Conservation (phyloP, 306 rosid species). For the Glycine latifolia region DNA sequence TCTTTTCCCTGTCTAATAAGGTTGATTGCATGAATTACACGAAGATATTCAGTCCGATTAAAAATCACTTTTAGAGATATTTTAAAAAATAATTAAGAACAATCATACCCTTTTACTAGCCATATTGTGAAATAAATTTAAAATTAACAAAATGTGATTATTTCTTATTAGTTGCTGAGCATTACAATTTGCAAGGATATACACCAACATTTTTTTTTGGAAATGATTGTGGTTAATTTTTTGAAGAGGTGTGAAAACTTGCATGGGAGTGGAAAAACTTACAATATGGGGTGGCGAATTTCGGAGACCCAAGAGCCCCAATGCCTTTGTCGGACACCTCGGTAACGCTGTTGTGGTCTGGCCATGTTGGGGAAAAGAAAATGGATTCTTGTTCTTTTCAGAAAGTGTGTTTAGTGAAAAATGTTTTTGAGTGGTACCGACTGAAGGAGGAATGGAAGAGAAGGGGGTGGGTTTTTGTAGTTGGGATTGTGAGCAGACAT, state of each 20-base stretch:
- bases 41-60: too few relatives aligned
- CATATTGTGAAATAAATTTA: too few relatives aligned
- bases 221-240: too few relatives aligned
- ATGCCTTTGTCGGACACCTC: slow-evolving; percentile 98
- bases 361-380: slow-evolving; percentile 64
- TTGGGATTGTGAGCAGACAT: slow-evolving; percentile 37
- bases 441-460: slow-evolving; percentile 19
- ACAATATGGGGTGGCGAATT: slow-evolving; percentile 95
- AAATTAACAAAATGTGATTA: too few relatives aligned
- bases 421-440: slow-evolving; percentile 28
- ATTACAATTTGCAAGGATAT: too few relatives aligned
- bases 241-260: too few relatives aligned
- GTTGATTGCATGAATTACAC: not conserved
- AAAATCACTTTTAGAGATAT: too few relatives aligned
- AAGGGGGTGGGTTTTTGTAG: slow-evolving; percentile 61
- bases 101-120: too few relatives aligned
- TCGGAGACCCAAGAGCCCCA: slow-evolving; percentile 99
- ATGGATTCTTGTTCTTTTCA: slow-evolving; percentile 41
- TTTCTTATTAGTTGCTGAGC: too few relatives aligned
- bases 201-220: too few relatives aligned
- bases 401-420: slow-evolving; percentile 53
- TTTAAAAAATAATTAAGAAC: too few relatives aligned
- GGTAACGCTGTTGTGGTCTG: slow-evolving; percentile 88
- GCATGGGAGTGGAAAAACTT: slow-evolving; percentile 40
- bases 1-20: not conserved